Percentiles rank a stretch among this genome's conserved stretches.
These are phyloP conservation scores for Massarina eburnea DNA, from an alignment of 2,329 filamentous ascomycete species.

Conservation along the genomic window DNA sequence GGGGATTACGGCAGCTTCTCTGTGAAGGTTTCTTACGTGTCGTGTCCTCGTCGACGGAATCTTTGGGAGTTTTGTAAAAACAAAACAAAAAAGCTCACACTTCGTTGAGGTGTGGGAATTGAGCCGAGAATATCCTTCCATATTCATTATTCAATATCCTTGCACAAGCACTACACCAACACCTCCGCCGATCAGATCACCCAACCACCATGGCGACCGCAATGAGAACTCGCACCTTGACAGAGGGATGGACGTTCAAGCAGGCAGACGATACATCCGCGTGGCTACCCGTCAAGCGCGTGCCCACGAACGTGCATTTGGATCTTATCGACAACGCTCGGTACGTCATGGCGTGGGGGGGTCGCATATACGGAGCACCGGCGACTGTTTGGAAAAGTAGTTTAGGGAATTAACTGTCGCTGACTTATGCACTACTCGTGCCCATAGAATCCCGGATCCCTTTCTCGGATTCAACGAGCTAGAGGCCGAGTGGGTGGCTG, in stretches of 20 bases:
- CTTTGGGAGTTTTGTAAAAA: too few relatives aligned
- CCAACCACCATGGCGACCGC: constrained; percentile 24
- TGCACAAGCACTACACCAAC: too few relatives aligned
- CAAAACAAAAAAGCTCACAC: too few relatives aligned
- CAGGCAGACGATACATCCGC: constrained; percentile 43
- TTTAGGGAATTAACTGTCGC: neutral
- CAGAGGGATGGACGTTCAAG: constrained; percentile 50
- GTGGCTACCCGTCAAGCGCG: constrained; percentile 49
- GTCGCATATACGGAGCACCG: too few relatives aligned
- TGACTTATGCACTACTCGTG: neutral
- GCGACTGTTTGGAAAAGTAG: too few relatives aligned
- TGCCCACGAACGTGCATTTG: constrained; percentile 53
- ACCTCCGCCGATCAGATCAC: neutral
- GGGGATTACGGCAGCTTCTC: too few relatives aligned
- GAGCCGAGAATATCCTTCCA: constrained; percentile 3
- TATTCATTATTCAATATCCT: neutral
- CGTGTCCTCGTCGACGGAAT: too few relatives aligned
- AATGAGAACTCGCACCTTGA: constrained; percentile 34
- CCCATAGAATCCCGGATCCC: constrained; percentile 51
- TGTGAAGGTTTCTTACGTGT: too few relatives aligned
- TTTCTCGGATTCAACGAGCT: constrained; percentile 55
- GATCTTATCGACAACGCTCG: constrained; percentile 51
- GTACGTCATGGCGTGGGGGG: constrained; percentile 36
- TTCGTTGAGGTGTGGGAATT: too few relatives aligned
- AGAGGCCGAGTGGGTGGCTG: constrained; percentile 52